phyloP scores from a whole-genome alignment of 2,329 filamentous ascomycete species.

The Neoscytalidium dimidiatum region DNA sequence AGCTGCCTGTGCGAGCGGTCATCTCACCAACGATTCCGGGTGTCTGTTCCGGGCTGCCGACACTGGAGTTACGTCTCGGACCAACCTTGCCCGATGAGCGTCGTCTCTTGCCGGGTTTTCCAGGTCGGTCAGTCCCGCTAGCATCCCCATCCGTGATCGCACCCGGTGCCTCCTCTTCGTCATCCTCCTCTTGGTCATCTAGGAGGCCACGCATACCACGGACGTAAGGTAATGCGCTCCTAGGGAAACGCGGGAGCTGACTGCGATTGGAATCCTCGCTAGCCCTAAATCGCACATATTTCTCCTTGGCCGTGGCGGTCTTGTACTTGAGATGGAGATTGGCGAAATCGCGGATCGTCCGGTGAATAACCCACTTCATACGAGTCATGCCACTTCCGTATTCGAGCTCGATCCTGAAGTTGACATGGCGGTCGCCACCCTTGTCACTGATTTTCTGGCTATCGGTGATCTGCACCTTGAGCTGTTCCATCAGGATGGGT shows the following conservation, averaged over 20 bases:
- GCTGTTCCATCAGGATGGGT: constrained; percentile 89
- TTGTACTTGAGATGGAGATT: constrained; percentile 95
- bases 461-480: constrained; percentile 84
- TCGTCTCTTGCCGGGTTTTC: constrained; percentile 36
- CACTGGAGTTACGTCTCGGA: constrained; percentile 61
- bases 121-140: constrained; percentile 65
- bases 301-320: constrained; percentile 79
- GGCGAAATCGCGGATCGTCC: constrained; percentile 84
- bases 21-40: constrained; percentile 28
- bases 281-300: constrained; percentile 69
- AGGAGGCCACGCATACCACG: constrained; percentile 72
- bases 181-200: constrained; percentile 64
- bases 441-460: constrained; percentile 68
- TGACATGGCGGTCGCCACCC: constrained; percentile 68
- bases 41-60: constrained; percentile 33
- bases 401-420: constrained; percentile 90
- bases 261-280: constrained; percentile 65
- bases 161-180: constrained; percentile 70
- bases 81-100: constrained; percentile 56
- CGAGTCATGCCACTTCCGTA: constrained; percentile 93
- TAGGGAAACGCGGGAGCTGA: constrained; percentile 87
- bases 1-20: constrained; percentile 39
- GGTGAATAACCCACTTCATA: constrained; percentile 94
- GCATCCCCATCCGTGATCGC: constrained; percentile 63
- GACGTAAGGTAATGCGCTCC: constrained; percentile 85